Evolutionary conservation across 352 stramenopile species (phyloP), one percentile per base, ranked within the genome.

Genomic region (Peronospora belbahrii): DNA sequence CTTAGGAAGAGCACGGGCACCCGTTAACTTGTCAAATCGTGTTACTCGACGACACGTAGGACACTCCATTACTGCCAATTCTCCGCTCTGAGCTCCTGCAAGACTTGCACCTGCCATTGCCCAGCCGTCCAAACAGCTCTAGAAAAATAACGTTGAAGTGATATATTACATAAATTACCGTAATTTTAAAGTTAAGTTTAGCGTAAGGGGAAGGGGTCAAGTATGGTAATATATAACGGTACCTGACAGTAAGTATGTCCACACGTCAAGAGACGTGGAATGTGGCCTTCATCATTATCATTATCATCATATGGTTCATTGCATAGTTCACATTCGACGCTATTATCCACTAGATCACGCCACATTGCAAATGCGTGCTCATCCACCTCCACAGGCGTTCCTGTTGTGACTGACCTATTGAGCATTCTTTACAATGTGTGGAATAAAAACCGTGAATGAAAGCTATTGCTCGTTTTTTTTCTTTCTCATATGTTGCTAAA

Each of bases 161-260:
- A 30, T 28, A n/a, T n/a, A n/a, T n/a, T n/a, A n/a, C 4, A 33
- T n/a, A 13, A 31, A 37, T 19, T 28, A n/a, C n/a, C n/a, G n/a
- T n/a, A n/a, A n/a, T n/a, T n/a, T n/a, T n/a, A n/a, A n/a, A n/a
- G n/a, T n/a, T n/a, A n/a, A n/a, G n/a, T n/a, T n/a, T n/a, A n/a
- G n/a, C n/a, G n/a, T n/a, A n/a, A 25, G 19, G 35, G 31, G 47
- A 40, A 30, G 42, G 40, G 25, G 44, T n/a, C n/a, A n/a, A n/a
- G n/a, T 38, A 11, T 18, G 3, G n/a, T n/a, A 25, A 20, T 32
- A 42, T 38, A 48, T 35, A 54, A 44, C 3, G 11, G 23, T 60
- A 84, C 77, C 71, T 92, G 75, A 53, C 80, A 92, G 48, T 89
- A 88, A 7, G 80, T 92, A 48, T 92, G 80, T 20, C 80, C 80